phyloP scores from a whole-genome alignment of 352 stramenopile species.

The Phytophthora pisi region DNA sequence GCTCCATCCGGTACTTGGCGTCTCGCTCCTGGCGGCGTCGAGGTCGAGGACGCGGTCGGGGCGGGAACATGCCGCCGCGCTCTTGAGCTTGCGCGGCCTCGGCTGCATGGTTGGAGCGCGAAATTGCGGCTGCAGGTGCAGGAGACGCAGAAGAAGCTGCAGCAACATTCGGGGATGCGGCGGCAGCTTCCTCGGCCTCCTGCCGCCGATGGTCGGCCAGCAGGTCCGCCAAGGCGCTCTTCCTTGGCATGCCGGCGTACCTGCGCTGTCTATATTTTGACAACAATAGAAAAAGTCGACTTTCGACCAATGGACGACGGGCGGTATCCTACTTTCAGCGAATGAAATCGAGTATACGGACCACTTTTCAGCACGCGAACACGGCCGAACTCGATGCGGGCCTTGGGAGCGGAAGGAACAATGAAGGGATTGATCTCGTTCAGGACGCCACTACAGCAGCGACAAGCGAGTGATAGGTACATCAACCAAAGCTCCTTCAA shows the following conservation, averaged over 20 bases:
- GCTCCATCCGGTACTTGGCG: constrained; percentile 54
- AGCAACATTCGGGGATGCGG: not conserved
- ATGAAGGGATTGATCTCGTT: not conserved
- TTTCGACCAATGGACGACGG: constrained; percentile 15
- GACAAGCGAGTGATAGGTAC: not conserved
- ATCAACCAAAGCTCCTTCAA: not conserved
- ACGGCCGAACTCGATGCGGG: not conserved
- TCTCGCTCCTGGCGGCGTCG: constrained; percentile 22
- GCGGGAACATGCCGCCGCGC: not conserved
- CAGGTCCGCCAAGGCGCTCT: constrained; percentile 36
- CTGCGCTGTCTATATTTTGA: constrained; percentile 33
- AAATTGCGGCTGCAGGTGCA: not conserved
- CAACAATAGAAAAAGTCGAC: constrained; percentile 8
- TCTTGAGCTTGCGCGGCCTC: constrained; percentile 18
- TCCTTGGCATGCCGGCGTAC: constrained; percentile 28
- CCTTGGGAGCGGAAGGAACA: not conserved
- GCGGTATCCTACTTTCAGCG: constrained; percentile 13
- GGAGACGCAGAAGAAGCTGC: not conserved
- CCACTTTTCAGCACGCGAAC: not conserved
- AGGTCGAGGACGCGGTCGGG: constrained; percentile 9
- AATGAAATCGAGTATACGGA: constrained; percentile 29
- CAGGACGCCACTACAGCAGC: not conserved
- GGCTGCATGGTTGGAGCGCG: constrained; percentile 14
- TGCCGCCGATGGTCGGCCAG: constrained; percentile 37
- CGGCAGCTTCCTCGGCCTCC: constrained; percentile 3